Percentiles rank a stretch among this genome's conserved stretches.
phyloP scores from a whole-genome alignment of 108 stramenopile species.

The Cyclotella choctawhatcheeana region DNA sequence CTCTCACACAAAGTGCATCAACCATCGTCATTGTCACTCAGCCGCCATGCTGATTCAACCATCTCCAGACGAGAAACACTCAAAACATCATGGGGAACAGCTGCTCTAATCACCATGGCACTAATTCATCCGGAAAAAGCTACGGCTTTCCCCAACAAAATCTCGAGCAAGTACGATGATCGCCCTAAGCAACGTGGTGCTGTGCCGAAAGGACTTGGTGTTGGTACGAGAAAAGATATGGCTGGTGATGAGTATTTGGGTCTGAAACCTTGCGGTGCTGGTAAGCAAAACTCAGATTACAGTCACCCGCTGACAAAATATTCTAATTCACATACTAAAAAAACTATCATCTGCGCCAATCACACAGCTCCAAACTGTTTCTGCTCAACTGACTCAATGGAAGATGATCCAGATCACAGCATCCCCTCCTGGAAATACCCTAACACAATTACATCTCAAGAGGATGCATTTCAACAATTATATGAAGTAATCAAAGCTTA shows the following conservation, averaged over 20 bases:
- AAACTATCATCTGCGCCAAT: too few relatives aligned
- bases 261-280: constrained; percentile 75
- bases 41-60: not conserved
- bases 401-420: constrained; percentile 71
- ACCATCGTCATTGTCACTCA: not conserved
- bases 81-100: constrained; percentile 9
- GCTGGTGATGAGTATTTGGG: constrained; percentile 77
- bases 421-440: constrained; percentile 81
- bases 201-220: constrained; percentile 76
- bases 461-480: constrained; percentile 64
- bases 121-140: constrained; percentile 33
- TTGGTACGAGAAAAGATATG: constrained; percentile 62
- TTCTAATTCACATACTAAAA: too few relatives aligned
- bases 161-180: constrained; percentile 80
- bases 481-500: constrained; percentile 66
- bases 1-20: too few relatives aligned
- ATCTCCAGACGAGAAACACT: constrained; percentile 33
- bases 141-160: constrained; percentile 77
- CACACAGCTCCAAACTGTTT: constrained; percentile 84
- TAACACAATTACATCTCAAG: constrained; percentile 30
- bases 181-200: constrained; percentile 84
- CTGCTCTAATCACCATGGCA: constrained; percentile 5
- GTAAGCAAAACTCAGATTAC: too few relatives aligned
- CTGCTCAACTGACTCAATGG: constrained; percentile 69
- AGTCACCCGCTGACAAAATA: too few relatives aligned